phyloP scores from a whole-genome alignment of 768 basidiomycete species.

The Phaeotremella skinneri region DNA sequence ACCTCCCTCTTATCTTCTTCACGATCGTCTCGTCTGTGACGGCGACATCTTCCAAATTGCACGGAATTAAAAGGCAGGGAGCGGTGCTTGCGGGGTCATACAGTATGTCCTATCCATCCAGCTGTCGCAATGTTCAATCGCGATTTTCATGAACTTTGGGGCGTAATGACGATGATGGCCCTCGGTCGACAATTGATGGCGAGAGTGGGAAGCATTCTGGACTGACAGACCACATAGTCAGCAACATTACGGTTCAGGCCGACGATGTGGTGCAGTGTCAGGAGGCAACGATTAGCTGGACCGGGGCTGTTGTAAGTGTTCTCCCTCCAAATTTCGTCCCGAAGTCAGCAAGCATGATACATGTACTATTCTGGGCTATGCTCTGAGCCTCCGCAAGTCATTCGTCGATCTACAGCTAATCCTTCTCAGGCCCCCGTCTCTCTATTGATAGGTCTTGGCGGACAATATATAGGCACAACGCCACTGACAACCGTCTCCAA shows the following conservation, averaged over 20 bases:
- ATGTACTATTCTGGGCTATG: neutral
- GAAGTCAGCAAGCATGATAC: neutral
- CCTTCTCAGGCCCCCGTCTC: constrained; percentile 30
- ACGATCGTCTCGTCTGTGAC: constrained; percentile 8
- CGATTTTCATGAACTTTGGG: neutral
- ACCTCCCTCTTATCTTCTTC: constrained; percentile 1
- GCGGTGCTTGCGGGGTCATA: constrained; percentile 29
- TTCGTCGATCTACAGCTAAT: neutral
- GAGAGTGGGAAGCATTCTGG: neutral
- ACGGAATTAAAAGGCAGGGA: constrained; percentile 11
- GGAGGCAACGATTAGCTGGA: constrained; percentile 41
- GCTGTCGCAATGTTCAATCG: neutral
- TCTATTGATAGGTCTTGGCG: constrained; percentile 42
- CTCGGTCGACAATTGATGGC: no score
- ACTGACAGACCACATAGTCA: constrained; percentile 20
- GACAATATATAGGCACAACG: constrained; percentile 41
- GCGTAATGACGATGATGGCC: no score
- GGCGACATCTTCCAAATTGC: constrained; percentile 9
- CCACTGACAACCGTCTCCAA: constrained; percentile 24
- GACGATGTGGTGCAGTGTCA: constrained; percentile 40
- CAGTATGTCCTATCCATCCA: constrained; percentile 18
- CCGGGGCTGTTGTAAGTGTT: constrained; percentile 33
- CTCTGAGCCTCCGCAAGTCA: neutral
- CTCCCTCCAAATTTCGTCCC: neutral
- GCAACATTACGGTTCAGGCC: constrained; percentile 39